Evolutionary conservation across 345 rosid species (phyloP), one percentile per base, ranked within the genome.

Genomic region (Aquilaria yunnanensis): DNA sequence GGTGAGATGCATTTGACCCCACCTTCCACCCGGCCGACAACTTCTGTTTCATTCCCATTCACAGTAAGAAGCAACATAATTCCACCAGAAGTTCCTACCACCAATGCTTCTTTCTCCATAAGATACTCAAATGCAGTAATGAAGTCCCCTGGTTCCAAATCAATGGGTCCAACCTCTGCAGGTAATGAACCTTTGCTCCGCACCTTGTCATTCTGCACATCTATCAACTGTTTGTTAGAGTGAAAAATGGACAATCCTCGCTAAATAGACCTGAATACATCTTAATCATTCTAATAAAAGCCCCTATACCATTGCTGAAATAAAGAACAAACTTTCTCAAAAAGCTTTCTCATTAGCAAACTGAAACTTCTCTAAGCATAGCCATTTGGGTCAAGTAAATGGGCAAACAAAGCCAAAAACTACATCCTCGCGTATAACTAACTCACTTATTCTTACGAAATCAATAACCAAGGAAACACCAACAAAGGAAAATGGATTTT

Each of bases 51-150:
- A 74, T 80, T 73, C 43, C 69, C 72, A 54, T 90, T 97, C 65
- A 83, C 85, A 32, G 56, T 69, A 73, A 86, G 87, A 63, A 86
- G 71, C 64, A 85, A 61, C 23, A 94, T 69, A 65, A 77, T 81
- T 14, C 99, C 99, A 68, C 62, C 62, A 59, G 80, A 70, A 47
- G 99, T 88, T 45, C 99, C 99, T 55, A 90, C 45, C 32, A 88
- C 65, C 47, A 94, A 52, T n/a, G 96, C 85, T 73, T 94, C 97
- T 78, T 88, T 88, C 89, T 94, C 96, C 82, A 90, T 79, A 0
- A 94, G 79, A 73, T 85, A 94, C 72, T 90, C 96, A 54, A 85
- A 94, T 13, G 96, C 75, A 11, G 88, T 85, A 66, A 94, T 75
- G 65, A 52, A 53, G 72, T 88, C 93, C 29, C 68, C 93, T 2